Percentiles rank a stretch among this genome's conserved stretches.
Evolutionary conservation across 306 rosid genomes (phyloP).

Genomic region (Clitoria ternatea): DNA sequence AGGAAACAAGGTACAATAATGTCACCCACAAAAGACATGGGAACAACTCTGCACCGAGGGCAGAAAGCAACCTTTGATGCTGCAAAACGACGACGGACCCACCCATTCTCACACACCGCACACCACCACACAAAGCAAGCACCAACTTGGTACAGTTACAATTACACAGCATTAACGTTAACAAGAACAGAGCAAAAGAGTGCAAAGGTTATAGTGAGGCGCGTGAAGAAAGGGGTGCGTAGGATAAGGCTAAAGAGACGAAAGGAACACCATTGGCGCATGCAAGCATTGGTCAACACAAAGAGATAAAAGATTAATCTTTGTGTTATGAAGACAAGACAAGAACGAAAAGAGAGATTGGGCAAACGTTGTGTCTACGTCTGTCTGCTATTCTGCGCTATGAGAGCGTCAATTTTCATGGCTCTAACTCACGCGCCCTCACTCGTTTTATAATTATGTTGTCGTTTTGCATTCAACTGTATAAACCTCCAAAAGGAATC

Average conservation of each 20-base stretch:
- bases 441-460: background rate
- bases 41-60: slow-evolving; percentile 32
- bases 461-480: background rate
- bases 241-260: slow-evolving; percentile 29
- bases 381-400: slow-evolving; percentile 27
- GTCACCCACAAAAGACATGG: slow-evolving; percentile 31
- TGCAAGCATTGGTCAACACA: slow-evolving; percentile 29
- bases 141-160: background rate
- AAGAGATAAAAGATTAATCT: background rate
- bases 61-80: slow-evolving; percentile 40
- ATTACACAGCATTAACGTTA: background rate
- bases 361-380: slow-evolving; percentile 51
- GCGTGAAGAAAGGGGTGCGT: slow-evolving; percentile 25
- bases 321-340: slow-evolving; percentile 20
- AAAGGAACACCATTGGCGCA: slow-evolving; percentile 36
- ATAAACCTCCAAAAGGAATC: too few species aligned
- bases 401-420: slow-evolving; percentile 19
- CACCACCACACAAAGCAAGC: background rate
- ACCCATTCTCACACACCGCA: background rate
- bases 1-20: slow-evolving; percentile 32
- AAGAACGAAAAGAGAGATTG: slow-evolving; percentile 12
- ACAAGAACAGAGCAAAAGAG: background rate
- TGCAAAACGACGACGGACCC: slow-evolving; percentile 37
- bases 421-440: slow-evolving; percentile 11
- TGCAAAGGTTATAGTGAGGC: background rate